Evolutionary conservation across 306 rosid genomes (phyloP), one percentile per base, ranked within the genome.

Genomic region (Rosa multiflora): DNA sequence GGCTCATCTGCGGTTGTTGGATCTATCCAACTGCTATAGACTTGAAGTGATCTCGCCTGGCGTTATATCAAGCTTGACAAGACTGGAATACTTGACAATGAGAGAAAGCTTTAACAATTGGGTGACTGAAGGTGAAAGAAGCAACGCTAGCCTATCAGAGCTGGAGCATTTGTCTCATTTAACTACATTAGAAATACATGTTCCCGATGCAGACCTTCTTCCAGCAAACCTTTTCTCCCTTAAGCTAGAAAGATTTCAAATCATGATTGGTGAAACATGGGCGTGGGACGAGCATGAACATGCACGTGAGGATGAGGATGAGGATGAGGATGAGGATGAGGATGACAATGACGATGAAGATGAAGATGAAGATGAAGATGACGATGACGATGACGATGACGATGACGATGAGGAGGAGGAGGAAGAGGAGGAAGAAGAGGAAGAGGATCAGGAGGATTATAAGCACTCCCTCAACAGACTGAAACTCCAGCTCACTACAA

Each of bases 81-180:
- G 53, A 2, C 17, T 82, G 5, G 85, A 72, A 72, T 64, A 43
- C 29, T 78, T 82, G 47, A 40, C 68, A 0, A 26, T 82, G 82
- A 40, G 0, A 10, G 18, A 1, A 10, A 6, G n/a, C 11, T 71
- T 52, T 10, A 0, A 3, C 18, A 9, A 40, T 1, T 82, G 85
- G 78, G 81, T 71, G n/a, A 46, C 8, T 3, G 69, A 62, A 62
- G 59, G 13, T 20, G 20, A 53, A 18, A 12, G 80, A 62, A 70
- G 35, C 4, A 77, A 82, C 43, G 81, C 81, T 9, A 51, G 64
- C 0, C 5, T 77, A 4, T 51, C 75, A 0, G 85, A 82, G 75
- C 58, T 82, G 12, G 32, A 6, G 4, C 1, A 72, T 5, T 73
- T 82, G 15, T 0, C 13, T 23, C 40, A 8, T 2, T 14, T 82